Base-by-base conservation (phyloP, 2,329 filamentous ascomycete species). In the Pyrenochaeta sp. region DNA sequence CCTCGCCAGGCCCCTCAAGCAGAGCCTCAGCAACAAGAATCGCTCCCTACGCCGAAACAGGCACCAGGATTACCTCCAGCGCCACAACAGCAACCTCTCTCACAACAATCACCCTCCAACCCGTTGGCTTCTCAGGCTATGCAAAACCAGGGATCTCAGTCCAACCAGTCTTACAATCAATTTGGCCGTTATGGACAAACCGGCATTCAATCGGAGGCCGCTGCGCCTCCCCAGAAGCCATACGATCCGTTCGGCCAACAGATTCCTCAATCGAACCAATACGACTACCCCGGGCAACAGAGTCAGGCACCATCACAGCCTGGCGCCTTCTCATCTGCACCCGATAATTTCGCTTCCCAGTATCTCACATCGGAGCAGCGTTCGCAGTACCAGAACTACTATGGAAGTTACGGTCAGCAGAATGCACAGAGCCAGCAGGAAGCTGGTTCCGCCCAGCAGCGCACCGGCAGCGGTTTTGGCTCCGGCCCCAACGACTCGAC, bases 211-310 rank as follows among this genome's bases (percentile, higher is more conserved):
- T 75, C 88, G 55, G 90, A 92, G 54, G 79, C 84, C 25, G 80
- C 87, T 43, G 82, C 86, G 22, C 82, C 86, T 54, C 80, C 84
- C 4, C 90, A 92, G 78, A 97, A 98, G 82, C 87, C 90, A 2
- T 93, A 93, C 78, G 94, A 97, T 74, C 87, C 91, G 0, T 98
- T 97, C 75, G 87, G 85, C 67, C 92, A 96, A 75, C 91, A 93
- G 74, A 84, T 86, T 62, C 68, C 68, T 10, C 80, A 81, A 50
- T 78, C 77, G 30, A 80, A 68, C 61, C 78, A 80, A 52, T 83
- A 78, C 66, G 82, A 84, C 50, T 84, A 83, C 64, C 77, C 78
- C 39, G 72, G 81, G 52, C 80, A 84, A 24, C 76, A 80, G 48
- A 80, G 83, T 58, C 89, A 90, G 64, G 80, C 77, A 43, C 85